phyloP scores from a whole-genome alignment of 305 asterid genomes.

The Stenogyne calaminthoides region DNA sequence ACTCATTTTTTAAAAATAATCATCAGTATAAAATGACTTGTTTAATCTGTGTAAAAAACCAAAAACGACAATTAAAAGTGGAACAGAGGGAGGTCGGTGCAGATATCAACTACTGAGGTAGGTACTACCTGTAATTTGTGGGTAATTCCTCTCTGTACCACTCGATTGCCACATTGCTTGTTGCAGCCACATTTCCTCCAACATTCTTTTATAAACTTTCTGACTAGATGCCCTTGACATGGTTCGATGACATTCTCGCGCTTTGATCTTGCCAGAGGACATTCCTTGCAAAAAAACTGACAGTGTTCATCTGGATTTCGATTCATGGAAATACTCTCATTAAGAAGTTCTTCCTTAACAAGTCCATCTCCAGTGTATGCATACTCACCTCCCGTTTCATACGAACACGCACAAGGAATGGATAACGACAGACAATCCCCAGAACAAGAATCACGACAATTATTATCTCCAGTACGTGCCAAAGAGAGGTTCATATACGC shows the following conservation, averaged over 20 bases:
- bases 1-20: no score
- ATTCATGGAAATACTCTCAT: slow-evolving; percentile 76
- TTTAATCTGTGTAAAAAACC: no score
- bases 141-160: slow-evolving; percentile 88
- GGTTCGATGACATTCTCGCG: slow-evolving; percentile 55
- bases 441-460: slow-evolving; percentile 63
- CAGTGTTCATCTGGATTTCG: slow-evolving; percentile 71
- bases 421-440: slow-evolving; percentile 75
- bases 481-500: slow-evolving; percentile 69
- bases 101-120: slow-evolving; percentile 14
- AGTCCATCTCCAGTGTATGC: slow-evolving; percentile 86
- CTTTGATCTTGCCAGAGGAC: slow-evolving; percentile 86
- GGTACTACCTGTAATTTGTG: slow-evolving; percentile 68
- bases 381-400: slow-evolving; percentile 72
- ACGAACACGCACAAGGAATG: slow-evolving; percentile 72
- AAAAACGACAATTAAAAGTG: no score
- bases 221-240: slow-evolving; percentile 87
- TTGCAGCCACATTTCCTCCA: slow-evolving; percentile 95
- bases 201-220: slow-evolving; percentile 87
- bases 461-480: slow-evolving; percentile 72
- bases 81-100: neutral
- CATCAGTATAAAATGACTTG: no score
- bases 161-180: slow-evolving; percentile 86
- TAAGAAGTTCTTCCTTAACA: slow-evolving; percentile 70
- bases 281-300: slow-evolving; percentile 70